Base-by-base conservation (phyloP, 108 stramenopile species). In the Skeletonema tropicum region DNA sequence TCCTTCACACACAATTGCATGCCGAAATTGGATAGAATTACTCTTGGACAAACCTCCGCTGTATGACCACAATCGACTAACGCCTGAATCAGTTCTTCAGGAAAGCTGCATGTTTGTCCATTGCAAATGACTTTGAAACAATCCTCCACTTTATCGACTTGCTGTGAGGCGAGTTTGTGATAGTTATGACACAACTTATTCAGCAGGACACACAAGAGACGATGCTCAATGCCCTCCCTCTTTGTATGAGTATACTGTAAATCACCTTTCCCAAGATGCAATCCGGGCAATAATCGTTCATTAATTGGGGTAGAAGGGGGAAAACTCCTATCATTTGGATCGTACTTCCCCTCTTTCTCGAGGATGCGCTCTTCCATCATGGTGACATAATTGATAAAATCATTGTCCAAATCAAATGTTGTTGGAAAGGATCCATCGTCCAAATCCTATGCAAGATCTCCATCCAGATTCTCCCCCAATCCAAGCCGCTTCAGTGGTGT, bases 181-280 rank as follows among this genome's bases (percentile, higher is more conserved):
- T 74, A 79, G 63, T 86, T 87, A 66, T 89, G 72, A 61, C 83
- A 77, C 49, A 89, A 68, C 46, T 83, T 86, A 32, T 82, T 89
- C 61, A 89, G 49, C 13, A 89, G 31, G 0, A 85, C 77, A 17
- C 79, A 74, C 14, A 89, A 31, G 26, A 89, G 79, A 29, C 86
- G 78, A 72, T 87, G 85, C 38, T 80, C 73, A 26, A 87, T 48
- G 6, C 85, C 74, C 64, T 89, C 85, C 19, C 79, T 69, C 63
- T 86, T 85, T 31, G 83, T 87, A 32, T 89, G 89, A 5, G 84
- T 85, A 25, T 76, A 81, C 35, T 81, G 70, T 19, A 85, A 83
- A 17, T 72, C 63, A 11, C 88, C 86, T 12, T 73, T 39, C 23
- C 87, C 87, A 14, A 88, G 15, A 57, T 86, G 52, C 67, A 89